Conservation (phyloP, 2,329 filamentous ascomycete species). For the Aspergillus latus region DNA sequence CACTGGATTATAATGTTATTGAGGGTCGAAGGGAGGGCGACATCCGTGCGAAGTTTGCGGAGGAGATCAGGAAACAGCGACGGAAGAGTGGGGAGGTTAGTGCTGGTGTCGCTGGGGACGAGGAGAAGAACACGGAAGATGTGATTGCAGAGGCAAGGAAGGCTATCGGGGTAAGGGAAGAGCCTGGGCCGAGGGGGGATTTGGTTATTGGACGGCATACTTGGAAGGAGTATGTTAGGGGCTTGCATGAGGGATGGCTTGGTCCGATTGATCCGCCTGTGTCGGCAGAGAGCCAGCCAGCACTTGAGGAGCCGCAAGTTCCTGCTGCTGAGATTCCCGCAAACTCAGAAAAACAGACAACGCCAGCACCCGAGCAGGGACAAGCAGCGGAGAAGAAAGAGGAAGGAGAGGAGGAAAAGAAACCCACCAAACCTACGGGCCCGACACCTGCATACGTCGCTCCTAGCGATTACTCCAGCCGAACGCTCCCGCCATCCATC, state of each 20-base stretch:
- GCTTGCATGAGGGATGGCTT: slow-evolving; percentile 93
- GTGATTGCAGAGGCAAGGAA: slow-evolving; percentile 64
- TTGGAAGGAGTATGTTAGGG: slow-evolving; percentile 96
- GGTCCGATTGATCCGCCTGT: slow-evolving; percentile 65
- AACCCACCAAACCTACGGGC: slow-evolving; percentile 54
- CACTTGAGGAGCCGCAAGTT: slow-evolving; percentile 14
- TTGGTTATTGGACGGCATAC: slow-evolving; percentile 86
- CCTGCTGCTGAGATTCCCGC: slow-evolving; percentile 20
- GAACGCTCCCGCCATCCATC: slow-evolving; percentile 62
- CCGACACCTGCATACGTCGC: slow-evolving; percentile 72
- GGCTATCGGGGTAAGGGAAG: slow-evolving; percentile 67
- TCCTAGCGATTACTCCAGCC: slow-evolving; percentile 67
- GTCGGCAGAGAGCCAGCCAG: slow-evolving; percentile 21
- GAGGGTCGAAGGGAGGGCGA: slow-evolving; percentile 93
- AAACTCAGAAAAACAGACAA: no score
- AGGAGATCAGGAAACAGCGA: slow-evolving; percentile 71
- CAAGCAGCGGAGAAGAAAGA: slow-evolving; percentile 44
- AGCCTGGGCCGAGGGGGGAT: slow-evolving; percentile 74
- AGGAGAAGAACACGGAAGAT: slow-evolving; percentile 55
- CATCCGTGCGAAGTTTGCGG: slow-evolving; percentile 79
- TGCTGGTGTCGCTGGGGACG: slow-evolving; percentile 24
- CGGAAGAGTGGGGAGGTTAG: slow-evolving; percentile 60
- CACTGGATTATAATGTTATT: slow-evolving; percentile 93
- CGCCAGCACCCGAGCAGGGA: slow-evolving; percentile 12
- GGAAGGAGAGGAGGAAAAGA: slow-evolving; percentile 47